Percentiles rank a stretch among this genome's conserved stretches.
Conservation (phyloP, 176 grass and related monocot species). For the Carex myosuroides region DNA sequence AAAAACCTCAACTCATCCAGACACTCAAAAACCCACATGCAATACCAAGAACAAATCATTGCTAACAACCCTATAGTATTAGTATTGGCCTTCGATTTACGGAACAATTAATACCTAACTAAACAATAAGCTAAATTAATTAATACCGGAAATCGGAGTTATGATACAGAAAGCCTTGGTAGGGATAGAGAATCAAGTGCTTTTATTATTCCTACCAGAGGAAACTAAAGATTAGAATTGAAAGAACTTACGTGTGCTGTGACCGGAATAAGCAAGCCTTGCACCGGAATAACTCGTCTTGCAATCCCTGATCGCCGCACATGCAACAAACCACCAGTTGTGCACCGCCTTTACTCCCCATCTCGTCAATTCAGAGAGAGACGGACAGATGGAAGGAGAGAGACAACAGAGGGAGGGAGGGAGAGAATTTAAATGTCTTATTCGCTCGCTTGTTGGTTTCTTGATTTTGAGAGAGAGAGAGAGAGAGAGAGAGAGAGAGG, state of each 20-base stretch:
- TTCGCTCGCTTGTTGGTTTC: constrained; percentile 13
- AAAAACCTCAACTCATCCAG: background rate
- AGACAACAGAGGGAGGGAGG: background rate
- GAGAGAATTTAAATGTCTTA: background rate
- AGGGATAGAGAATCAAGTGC: background rate
- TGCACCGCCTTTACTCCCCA: constrained; percentile 44
- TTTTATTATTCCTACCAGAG: background rate
- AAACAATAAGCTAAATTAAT: background rate
- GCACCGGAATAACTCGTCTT: constrained; percentile 81
- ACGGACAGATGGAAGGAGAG: background rate
- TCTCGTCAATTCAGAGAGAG: constrained; percentile 17
- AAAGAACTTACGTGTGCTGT: constrained; percentile 74
- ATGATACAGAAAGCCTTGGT: background rate
- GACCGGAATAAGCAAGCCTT: constrained; percentile 61
- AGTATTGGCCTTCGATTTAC: background rate
- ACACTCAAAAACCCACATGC: constrained; percentile 6
- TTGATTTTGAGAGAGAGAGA: background rate
- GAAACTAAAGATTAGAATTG: background rate
- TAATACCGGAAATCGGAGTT: background rate
- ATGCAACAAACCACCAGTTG: constrained; percentile 66
- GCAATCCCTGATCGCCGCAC: constrained; percentile 87
- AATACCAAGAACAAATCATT: background rate
- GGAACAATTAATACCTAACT: background rate
- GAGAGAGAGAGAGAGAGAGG: background rate
- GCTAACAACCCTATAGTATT: background rate